Evolutionary conservation across 441 rosid genomes (phyloP).

Genomic region (Viola pubescens): DNA sequence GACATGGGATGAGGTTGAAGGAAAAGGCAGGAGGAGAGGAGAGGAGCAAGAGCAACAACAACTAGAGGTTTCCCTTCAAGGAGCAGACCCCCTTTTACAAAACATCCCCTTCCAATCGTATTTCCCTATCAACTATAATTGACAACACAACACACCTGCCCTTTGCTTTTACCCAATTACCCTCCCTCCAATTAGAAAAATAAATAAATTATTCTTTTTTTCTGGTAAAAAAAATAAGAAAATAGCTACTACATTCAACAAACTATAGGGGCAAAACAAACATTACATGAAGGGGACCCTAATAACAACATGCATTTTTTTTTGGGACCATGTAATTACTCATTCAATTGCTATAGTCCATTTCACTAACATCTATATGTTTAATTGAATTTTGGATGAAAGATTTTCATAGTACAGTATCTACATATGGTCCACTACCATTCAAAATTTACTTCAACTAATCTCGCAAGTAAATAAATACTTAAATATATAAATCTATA

Average conservation of each 20-base stretch:
- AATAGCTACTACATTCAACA: too few relatives aligned
- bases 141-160: conserved; percentile 13
- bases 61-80: conserved; percentile 27
- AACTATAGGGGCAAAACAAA: too few relatives aligned
- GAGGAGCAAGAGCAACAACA: background rate
- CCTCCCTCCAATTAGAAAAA: too few relatives aligned
- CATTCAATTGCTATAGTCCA: too few relatives aligned
- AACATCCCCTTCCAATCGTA: conserved; percentile 13
- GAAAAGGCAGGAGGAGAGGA: conserved; percentile 10
- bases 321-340: background rate
- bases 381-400: too few relatives aligned
- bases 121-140: conserved; percentile 16
- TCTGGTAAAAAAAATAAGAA: too few relatives aligned
- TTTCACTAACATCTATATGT: too few relatives aligned
- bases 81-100: conserved; percentile 28
- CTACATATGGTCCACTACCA: background rate
- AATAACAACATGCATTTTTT: background rate
- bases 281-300: background rate
- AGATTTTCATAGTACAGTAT: too few relatives aligned
- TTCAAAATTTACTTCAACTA: background rate
- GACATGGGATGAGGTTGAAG: background rate
- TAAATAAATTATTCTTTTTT: too few relatives aligned
- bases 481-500: too few relatives aligned
- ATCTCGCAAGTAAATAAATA: too few relatives aligned
- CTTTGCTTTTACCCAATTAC: background rate